Conservation (phyloP, 495 filamentous ascomycete species). For the Extremus antarcticus region DNA sequence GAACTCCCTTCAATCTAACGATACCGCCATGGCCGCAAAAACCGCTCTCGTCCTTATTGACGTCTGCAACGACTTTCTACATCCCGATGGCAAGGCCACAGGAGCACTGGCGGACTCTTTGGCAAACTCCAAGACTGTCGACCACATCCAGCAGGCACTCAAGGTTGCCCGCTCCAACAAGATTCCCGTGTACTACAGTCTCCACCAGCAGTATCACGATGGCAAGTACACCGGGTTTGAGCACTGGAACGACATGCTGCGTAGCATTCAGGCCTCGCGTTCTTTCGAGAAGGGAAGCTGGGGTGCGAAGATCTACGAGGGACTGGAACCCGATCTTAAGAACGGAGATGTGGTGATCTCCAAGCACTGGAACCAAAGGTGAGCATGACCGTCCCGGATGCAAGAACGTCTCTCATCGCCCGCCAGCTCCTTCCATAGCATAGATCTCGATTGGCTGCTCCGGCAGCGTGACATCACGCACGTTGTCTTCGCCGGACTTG, state of each 20-base stretch:
- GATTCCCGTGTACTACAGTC: conserved; percentile 25
- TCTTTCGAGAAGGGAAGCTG: conserved; percentile 24
- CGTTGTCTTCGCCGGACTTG: too few relatives aligned
- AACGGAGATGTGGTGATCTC: too few relatives aligned
- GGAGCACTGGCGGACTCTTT: conserved; percentile 12
- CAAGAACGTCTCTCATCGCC: too few relatives aligned
- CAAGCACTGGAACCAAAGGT: too few relatives aligned
- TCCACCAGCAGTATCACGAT: conserved; percentile 21
- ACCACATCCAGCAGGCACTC: conserved; percentile 19
- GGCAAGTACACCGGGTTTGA: conserved; percentile 20
- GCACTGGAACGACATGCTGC: conserved; percentile 15
- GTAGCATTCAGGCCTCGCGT: conserved; percentile 5
- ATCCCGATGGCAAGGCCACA: conserved; percentile 22
- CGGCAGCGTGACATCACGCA: too few relatives aligned
- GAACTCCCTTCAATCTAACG: too few relatives aligned
- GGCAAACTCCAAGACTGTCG: conserved; percentile 16
- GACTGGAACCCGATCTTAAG: too few relatives aligned
- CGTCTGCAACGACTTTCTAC: conserved; percentile 28
- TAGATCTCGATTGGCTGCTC: too few relatives aligned
- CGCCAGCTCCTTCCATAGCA: too few relatives aligned
- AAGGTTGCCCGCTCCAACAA: conserved; percentile 12
- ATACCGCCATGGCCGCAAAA: too few relatives aligned
- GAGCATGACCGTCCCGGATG: too few relatives aligned
- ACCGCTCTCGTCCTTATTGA: too few relatives aligned
- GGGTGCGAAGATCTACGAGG: conserved; percentile 23